phyloP scores from a whole-genome alignment of 2,329 filamentous ascomycete species.

The Fusarium incarnatum region DNA sequence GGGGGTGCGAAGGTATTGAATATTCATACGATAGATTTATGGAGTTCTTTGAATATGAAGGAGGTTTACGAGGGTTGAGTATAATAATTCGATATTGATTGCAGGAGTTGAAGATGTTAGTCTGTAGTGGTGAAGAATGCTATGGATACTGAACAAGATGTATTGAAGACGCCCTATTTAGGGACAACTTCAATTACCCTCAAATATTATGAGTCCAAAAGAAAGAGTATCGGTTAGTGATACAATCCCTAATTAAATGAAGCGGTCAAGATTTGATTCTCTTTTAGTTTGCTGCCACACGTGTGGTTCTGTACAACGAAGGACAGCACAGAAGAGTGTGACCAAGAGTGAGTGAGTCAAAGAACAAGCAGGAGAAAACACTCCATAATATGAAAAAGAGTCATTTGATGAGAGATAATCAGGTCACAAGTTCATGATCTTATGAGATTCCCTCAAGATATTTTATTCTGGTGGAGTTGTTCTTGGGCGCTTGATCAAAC shows the following conservation, averaged over 20 bases:
- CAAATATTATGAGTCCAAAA: not conserved
- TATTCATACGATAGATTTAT: slow-evolving; percentile 38
- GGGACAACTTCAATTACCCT: not conserved
- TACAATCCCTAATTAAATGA: slow-evolving; percentile 5
- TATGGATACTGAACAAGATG: slow-evolving; percentile 1
- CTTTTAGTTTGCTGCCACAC: slow-evolving; percentile 26
- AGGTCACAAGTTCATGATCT: slow-evolving; percentile 3
- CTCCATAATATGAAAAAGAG: not conserved
- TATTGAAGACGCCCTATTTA: slow-evolving; percentile 15
- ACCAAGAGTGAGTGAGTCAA: not conserved
- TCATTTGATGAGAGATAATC: not conserved
- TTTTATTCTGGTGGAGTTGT: slow-evolving; percentile 20
- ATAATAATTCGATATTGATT: slow-evolving; percentile 17
- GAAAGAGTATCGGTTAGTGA: slow-evolving; percentile 11
- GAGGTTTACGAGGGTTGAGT: slow-evolving; percentile 17
- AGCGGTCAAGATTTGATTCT: slow-evolving; percentile 8
- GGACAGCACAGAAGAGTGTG: slow-evolving; percentile 1
- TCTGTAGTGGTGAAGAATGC: slow-evolving; percentile 9
- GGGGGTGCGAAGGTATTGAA: slow-evolving; percentile 37
- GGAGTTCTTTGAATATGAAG: slow-evolving; percentile 13
- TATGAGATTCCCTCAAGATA: slow-evolving; percentile 2
- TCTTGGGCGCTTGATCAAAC: slow-evolving; percentile 37
- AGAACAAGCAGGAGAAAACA: not conserved
- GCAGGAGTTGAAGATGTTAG: slow-evolving; percentile 13
- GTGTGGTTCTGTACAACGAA: slow-evolving; percentile 23